Percentiles rank a stretch among this genome's conserved stretches.
These are phyloP conservation scores for Flaveria linearis DNA, from an alignment of 129 eudicot species.

Conservation along the genomic window DNA sequence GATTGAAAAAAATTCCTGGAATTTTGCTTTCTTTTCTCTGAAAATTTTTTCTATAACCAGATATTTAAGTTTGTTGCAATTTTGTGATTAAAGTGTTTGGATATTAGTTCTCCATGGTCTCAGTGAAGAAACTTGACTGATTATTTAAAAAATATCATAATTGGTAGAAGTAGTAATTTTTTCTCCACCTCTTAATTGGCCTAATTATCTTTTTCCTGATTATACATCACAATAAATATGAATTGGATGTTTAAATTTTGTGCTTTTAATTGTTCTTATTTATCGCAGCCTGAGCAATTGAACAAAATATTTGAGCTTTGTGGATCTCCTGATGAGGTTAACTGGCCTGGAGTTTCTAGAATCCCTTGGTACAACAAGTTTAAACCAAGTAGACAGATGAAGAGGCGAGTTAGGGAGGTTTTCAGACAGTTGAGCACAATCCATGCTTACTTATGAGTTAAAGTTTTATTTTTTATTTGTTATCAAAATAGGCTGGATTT, in stretches of 20 bases:
- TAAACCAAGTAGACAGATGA: slow-evolving; percentile 69
- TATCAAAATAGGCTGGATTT: background rate
- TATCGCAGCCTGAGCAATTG: slow-evolving; percentile 78
- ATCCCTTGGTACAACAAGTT: slow-evolving; percentile 73
- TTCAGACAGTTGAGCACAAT: slow-evolving; percentile 75
- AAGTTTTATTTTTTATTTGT: background rate
- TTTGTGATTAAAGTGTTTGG: background rate
- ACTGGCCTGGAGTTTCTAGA: slow-evolving; percentile 92
- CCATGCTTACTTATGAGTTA: slow-evolving; percentile 18
- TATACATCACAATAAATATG: slow-evolving; percentile 3
- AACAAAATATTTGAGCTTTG: slow-evolving; percentile 80
- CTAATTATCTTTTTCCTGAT: background rate
- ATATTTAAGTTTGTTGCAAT: background rate
- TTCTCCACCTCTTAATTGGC: background rate
- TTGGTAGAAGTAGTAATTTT: background rate
- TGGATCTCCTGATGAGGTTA: slow-evolving; percentile 82
- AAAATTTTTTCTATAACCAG: background rate
- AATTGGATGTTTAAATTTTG: background rate
- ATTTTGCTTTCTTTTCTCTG: too few relatives aligned
- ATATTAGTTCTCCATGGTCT: background rate
- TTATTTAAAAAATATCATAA: background rate
- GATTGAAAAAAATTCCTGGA: too few relatives aligned
- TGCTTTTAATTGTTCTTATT: background rate
- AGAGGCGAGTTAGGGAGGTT: slow-evolving; percentile 79
- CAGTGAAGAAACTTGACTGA: background rate